Percentiles rank a stretch among this genome's conserved stretches.
Conservation (phyloP, 805 yeast species). For the Zygosaccharomyces kombuchaensis region DNA sequence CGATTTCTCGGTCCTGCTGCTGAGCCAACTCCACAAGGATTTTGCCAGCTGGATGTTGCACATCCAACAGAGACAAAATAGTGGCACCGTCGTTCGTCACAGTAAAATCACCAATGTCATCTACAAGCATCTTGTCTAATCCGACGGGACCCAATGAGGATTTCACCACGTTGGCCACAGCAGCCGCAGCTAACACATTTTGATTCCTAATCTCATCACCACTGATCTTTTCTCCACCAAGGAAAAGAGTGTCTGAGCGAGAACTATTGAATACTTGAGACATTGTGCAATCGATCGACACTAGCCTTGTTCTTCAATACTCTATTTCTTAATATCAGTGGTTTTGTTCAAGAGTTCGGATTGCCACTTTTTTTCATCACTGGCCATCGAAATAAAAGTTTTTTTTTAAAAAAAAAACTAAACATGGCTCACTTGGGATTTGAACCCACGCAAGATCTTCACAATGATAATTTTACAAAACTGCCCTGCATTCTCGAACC, state of each 20-base stretch:
- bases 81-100: constrained; percentile 99
- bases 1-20: constrained; percentile 98
- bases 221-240: constrained; percentile 92
- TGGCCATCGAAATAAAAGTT: constrained; percentile 1
- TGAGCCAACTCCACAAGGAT: constrained; percentile 95
- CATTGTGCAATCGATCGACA: constrained; percentile 30
- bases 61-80: constrained; percentile 82
- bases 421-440: background rate
- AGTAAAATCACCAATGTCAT: constrained; percentile 97
- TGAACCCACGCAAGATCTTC: background rate
- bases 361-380: constrained; percentile 2
- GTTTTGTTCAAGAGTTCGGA: background rate
- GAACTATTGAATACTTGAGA: constrained; percentile 69
- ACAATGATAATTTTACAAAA: background rate
- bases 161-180: constrained; percentile 74
- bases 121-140: constrained; percentile 95
- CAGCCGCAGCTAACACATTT: constrained; percentile 89
- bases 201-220: constrained; percentile 97
- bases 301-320: background rate
- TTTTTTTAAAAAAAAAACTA: background rate
- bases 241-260: constrained; percentile 87
- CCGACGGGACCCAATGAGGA: constrained; percentile 98
- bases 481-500: background rate
- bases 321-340: background rate
- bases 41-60: constrained; percentile 98